Evolutionary conservation across 1,139 yeast species (phyloP), one percentile per base, ranked within the genome.

Genomic region (Schizosaccharomyces versatilis): DNA sequence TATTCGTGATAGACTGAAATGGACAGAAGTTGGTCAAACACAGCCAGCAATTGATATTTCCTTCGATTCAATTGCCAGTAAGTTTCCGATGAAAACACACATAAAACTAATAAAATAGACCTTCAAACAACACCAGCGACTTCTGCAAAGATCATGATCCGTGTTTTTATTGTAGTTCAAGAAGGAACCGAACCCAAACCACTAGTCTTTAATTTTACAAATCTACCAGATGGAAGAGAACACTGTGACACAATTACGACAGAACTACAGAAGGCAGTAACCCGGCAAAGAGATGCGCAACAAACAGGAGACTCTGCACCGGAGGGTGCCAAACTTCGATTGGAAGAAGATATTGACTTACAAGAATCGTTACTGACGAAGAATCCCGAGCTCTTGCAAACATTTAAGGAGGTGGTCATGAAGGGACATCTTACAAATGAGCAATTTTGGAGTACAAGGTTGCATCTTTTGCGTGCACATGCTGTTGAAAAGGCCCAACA

Each of bases 331-430:
- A n/a, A 36, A 17, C 42, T 14, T 17, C 52, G 57, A n/a, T 54
- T 57, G 12, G 54, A 48, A 36, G 40, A 52, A 51, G 85, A 90
- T 65, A 74, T 78, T 53, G 80, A 78, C 55, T 71, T 90, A 40
- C 98, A 90, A 63, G 94, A 86, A 62, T 77, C 78, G 58, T 68
- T 88, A 32, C 70, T 90, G 44, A 71, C 80, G 58, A 84, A 81
- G 59, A 83, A 85, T 63, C 76, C 80, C 55, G 71, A 70, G n/a
- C 69, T 90, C 55, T 76, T 84, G 69, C 75, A 78, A 57, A 78
- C 84, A 1, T 90, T 90, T 65, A 81, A 88, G 56, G 95, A 86
- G 60, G 81, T 95, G 0, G 97, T 90, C 2, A 85, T 90, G 60
- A 57, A 58, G 17, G 59, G 59, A 54, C 83, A 84, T 40, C 67